Evolutionary conservation across 1,284 basidiomycete genomes (phyloP), one percentile per base, ranked within the genome.

Genomic region (Cryptococcus sp.): DNA sequence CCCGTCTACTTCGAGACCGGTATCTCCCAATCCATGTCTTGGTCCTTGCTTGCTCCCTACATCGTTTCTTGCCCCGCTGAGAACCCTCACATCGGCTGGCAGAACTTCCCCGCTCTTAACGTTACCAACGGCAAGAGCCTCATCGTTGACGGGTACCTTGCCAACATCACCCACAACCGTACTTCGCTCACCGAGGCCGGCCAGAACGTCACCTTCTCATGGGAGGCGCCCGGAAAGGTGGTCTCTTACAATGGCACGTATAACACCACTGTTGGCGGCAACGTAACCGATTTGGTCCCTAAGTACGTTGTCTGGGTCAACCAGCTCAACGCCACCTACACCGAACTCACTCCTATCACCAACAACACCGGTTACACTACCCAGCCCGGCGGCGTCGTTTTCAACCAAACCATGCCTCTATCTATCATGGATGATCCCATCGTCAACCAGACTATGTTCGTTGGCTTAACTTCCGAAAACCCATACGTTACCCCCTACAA

Each of bases 291-390:
- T 25, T 54, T 59, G 27, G 52, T 55, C 2, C 53, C 68, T 38
- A 55, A 57, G 51, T 71, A 65, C 55, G 67, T 81, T 75, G 47
- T 84, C 81, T 41, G 86, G 83, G 82, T 86, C 47, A 82, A 80
- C 25, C 85, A 87, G 70, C 72, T 86, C 53, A 87, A 87, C 79
- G 81, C 81, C n/a, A 87, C 86, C 16, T 87, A 83, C 76, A 83
- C 83, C 5, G 79, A 81, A 0, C 75, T 78, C 39, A 80, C 82
- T 58, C 68, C 83, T 52, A 81, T 77, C 20, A 62, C 66, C 16
- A 80, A 80, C 60, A 64, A 62, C 61, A 77, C 75, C 22, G 85
- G 81, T 0, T 77, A 70, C 11, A 85, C 83, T 10, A 69, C 74
- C 41, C 85, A 86, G 66, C 85, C 85, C 4, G 79, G 74, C 47